Evolutionary conservation across 2,329 filamentous ascomycete species (phyloP), one percentile per base, ranked within the genome.

Genomic region (Cordyceps pruinosa): DNA sequence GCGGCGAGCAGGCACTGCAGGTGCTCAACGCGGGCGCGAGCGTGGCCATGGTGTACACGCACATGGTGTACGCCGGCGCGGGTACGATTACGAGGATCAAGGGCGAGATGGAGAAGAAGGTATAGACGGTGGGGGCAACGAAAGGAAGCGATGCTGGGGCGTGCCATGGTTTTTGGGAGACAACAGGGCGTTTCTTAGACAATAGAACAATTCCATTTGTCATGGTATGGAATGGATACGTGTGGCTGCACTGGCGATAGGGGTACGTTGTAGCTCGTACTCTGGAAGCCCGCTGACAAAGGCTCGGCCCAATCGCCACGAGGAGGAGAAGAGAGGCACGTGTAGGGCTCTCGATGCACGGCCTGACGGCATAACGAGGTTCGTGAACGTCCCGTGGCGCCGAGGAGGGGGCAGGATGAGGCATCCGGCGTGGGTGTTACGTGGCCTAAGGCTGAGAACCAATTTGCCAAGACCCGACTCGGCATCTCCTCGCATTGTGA

Each of bases 21-120:
- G 83, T 93, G 7, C 77, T 97, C 49, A 89, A 95, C 63, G 91
- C 92, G 0, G 94, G 94, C 9, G 94, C 94, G 0, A 93, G 87
- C 64, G 86, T 95, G 15, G 91, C 90, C 2, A 94, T 96, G 84
- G 79, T 96, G 53, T 97, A 97, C 71, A 99, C 94, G 0, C 88
- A 75, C 1, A 71, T 86, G 66, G 79, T 84, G 1, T 87, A 88
- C 60, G 82, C 82, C 13, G 85, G 85, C 13, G 75, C 81, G 1
- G 85, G 85, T 19, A 86, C 83, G 2, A 72, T 87, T 19, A 86
- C 84, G 45, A 75, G 82, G 65, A 84, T 87, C 61, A 87, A 87
- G 72, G 72, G 73, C 47, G 82, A 87, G 75, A 81, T 87, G 75
- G 76, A 73, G 65, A 69, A 75, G 58, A 66, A 68, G 60, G 62